Conservation (phyloP, 768 basidiomycete species). For the Dacryopinax primogenitus region DNA sequence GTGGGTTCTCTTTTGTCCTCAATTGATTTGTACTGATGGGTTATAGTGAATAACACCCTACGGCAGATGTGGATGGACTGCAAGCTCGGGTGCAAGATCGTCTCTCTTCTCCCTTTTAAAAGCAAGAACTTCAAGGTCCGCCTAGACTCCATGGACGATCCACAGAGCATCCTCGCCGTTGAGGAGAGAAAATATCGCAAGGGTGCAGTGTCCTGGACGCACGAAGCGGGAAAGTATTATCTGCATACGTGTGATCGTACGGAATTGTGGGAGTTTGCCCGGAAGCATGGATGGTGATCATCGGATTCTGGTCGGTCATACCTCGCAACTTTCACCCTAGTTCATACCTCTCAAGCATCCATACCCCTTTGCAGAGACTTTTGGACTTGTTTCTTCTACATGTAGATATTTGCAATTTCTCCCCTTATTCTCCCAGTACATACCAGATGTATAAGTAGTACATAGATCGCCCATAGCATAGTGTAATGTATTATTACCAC, state of each 20-base stretch:
- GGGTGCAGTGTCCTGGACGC: slow-evolving; percentile 73
- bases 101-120: slow-evolving; percentile 76
- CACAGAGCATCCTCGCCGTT: slow-evolving; percentile 70
- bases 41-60: slow-evolving; percentile 70
- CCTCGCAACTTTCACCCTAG: neutral
- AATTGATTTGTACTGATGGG: slow-evolving; percentile 6
- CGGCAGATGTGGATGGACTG: slow-evolving; percentile 85
- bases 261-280: neutral
- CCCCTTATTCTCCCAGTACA: too few relatives aligned
- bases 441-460: too few relatives aligned
- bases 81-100: slow-evolving; percentile 81
- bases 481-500: too few relatives aligned
- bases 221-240: slow-evolving; percentile 17
- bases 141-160: slow-evolving; percentile 71
- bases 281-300: slow-evolving; percentile 1
- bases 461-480: too few relatives aligned
- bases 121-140: slow-evolving; percentile 59
- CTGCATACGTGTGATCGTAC: slow-evolving; percentile 13
- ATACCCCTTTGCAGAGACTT: too few relatives aligned
- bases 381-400: too few relatives aligned
- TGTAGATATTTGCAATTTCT: too few relatives aligned
- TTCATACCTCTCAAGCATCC: too few relatives aligned
- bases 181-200: slow-evolving; percentile 52
- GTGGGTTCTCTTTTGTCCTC: slow-evolving; percentile 37
- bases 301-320: neutral